These are phyloP conservation scores for Helicocarpus griseus DNA, from an alignment of 2,329 filamentous ascomycete species.

Conservation along the genomic window DNA sequence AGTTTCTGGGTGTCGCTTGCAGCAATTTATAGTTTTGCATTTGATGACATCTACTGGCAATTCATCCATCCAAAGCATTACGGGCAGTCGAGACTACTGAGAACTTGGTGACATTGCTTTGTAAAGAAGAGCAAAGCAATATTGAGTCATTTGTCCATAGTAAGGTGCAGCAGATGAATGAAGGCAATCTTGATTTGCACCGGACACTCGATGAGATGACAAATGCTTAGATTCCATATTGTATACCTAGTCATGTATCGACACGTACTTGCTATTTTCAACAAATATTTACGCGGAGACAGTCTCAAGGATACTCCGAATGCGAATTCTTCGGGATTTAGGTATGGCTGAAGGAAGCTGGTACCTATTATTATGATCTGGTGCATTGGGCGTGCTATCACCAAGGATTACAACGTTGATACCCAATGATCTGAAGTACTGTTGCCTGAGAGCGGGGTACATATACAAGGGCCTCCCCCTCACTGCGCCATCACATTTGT, in stretches of 20 bases:
- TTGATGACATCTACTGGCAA: conserved; percentile 24
- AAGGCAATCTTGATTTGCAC: conserved; percentile 13
- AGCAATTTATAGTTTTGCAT: conserved; percentile 17
- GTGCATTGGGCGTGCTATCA: not conserved
- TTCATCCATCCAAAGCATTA: conserved; percentile 20
- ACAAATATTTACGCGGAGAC: too few relatives aligned
- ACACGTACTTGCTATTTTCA: not conserved
- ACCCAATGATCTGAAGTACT: not conserved
- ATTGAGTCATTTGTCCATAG: conserved; percentile 16
- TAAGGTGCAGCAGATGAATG: conserved; percentile 18
- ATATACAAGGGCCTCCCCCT: too few relatives aligned
- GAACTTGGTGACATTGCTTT: conserved; percentile 16
- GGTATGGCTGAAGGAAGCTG: not conserved
- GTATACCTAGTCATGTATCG: not conserved
- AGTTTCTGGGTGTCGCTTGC: conserved; percentile 22
- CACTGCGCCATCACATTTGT: too few relatives aligned
- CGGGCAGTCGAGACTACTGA: conserved; percentile 17
- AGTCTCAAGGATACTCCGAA: not conserved
- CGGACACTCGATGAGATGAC: conserved; percentile 16
- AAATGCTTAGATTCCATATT: conserved; percentile 1
- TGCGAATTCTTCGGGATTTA: not conserved
- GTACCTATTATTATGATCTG: not conserved
- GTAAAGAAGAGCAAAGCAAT: conserved; percentile 15
- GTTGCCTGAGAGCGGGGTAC: not conserved
- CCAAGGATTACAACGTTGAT: not conserved